Evolutionary conservation across 345 rosid species (phyloP).

Genomic region (Ceriops tagal): DNA sequence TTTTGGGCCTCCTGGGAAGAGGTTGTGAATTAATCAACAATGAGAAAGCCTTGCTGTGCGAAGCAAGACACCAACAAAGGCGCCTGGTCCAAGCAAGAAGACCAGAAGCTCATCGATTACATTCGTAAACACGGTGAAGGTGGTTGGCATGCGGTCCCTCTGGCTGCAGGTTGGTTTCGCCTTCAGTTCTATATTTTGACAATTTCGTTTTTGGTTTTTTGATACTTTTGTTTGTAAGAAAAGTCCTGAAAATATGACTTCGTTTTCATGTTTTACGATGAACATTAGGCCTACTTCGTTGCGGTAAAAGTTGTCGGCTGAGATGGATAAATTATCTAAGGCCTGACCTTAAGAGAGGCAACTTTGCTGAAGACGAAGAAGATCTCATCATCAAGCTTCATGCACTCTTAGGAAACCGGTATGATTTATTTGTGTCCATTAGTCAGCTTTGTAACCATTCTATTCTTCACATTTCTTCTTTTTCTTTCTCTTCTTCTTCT

Average conservation of each 20-base stretch:
- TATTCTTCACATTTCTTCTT: too few species aligned
- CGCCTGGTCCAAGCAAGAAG: constrained; percentile 15
- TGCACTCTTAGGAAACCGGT: constrained; percentile 83
- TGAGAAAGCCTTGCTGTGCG: constrained; percentile 62
- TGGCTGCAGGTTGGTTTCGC: constrained; percentile 42
- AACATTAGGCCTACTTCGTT: constrained; percentile 46
- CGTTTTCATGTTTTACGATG: background rate
- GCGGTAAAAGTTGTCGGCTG: constrained; percentile 55
- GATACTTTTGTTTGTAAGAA: background rate
- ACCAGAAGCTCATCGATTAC: constrained; percentile 9
- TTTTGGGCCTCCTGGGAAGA: too few species aligned
- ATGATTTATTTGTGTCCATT: background rate
- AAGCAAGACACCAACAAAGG: constrained; percentile 44
- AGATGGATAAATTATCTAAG: constrained; percentile 55
- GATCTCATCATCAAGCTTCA: constrained; percentile 92
- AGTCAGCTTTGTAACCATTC: too few species aligned
- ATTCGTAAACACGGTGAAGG: constrained; percentile 18
- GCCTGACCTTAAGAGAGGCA: constrained; percentile 56
- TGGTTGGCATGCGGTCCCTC: constrained; percentile 14
- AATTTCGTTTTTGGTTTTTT: background rate
- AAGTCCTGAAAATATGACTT: background rate
- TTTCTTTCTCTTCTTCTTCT: background rate
- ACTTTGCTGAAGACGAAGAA: constrained; percentile 80
- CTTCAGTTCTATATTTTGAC: background rate
- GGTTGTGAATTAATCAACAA: background rate